These are phyloP conservation scores for Hyphopichia homilentoma DNA, from an alignment of 805 yeast species.

Conservation along the genomic window DNA sequence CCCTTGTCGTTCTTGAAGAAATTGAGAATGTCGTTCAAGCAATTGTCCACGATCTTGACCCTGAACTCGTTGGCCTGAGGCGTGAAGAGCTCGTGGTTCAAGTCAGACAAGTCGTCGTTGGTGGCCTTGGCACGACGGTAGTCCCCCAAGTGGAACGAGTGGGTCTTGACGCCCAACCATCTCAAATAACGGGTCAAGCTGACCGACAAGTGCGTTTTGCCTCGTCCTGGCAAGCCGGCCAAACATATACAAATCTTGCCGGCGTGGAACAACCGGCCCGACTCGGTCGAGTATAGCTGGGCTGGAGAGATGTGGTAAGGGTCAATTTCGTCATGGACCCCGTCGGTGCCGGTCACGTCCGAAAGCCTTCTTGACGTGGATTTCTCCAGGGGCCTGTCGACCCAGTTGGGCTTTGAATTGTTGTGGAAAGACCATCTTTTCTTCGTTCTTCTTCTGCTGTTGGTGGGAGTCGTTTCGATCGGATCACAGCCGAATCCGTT, in stretches of 20 bases:
- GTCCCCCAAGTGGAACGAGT: conserved; percentile 88
- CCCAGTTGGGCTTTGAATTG: conserved; percentile 33
- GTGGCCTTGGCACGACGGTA: conserved; percentile 60
- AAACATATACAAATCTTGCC: conserved; percentile 87
- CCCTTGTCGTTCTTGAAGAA: conserved; percentile 78
- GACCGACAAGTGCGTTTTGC: conserved; percentile 90
- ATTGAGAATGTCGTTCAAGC: conserved; percentile 62
- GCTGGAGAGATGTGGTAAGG: conserved; percentile 80
- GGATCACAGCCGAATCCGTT: conserved; percentile 38
- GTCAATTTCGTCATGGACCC: conserved; percentile 62
- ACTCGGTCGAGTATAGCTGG: conserved; percentile 87
- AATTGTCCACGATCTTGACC: conserved; percentile 54
- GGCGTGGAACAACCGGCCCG: conserved; percentile 92
- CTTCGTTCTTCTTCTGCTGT: conserved; percentile 30
- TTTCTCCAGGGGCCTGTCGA: conserved; percentile 27
- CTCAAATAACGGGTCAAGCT: conserved; percentile 86
- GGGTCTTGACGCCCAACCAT: conserved; percentile 95
- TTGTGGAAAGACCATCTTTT: conserved; percentile 43
- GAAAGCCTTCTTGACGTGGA: conserved; percentile 31
- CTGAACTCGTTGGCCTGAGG: conserved; percentile 49
- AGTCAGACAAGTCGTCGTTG: conserved; percentile 40
- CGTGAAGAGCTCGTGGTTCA: conserved; percentile 68
- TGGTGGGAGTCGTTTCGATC: conserved; percentile 17
- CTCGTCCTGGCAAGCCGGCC: conserved; percentile 93
- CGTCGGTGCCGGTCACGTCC: conserved; percentile 42